Evolutionary conservation across 108 stramenopile species (phyloP), one percentile per base, ranked within the genome.

Genomic region (Nitzschia palea): DNA sequence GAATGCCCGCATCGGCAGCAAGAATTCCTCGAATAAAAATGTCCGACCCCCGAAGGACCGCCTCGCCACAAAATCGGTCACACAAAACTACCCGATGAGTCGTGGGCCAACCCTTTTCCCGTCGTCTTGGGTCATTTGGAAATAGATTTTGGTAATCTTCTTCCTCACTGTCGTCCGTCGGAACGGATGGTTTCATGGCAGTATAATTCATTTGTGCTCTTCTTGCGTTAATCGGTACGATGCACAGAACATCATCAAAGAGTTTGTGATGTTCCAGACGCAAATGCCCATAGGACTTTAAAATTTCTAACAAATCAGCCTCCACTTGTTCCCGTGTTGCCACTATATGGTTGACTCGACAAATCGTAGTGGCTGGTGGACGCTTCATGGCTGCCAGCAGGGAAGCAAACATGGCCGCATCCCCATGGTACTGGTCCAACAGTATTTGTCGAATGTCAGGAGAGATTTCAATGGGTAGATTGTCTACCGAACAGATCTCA

Each of bases 51-150:
- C 90, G 74, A 17, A 91, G 60, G 32, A 91, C 90, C 2, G 90
- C 90, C 50, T 91, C 90, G 18, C 76, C 90, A 62, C 90, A 91
- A 48, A 81, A 83, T 34, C 87, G 81, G 71, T 91, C 90, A 36
- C 76, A 70, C 37, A 90, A 43, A 8, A 90, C 60, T 3, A 44
- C 69, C 47, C 80, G 55, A 60, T 85, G 80, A n/a, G 67, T 72
- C 64, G 72, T 78, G 20, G 88, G 83, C 88, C 88, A 89, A 20
- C 88, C 88, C 22, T 70, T 52, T 40, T 69, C 52, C 15, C 54
- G 18, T 31, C 87, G 70, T 18, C 17, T 53, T 20, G 67, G 55
- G 70, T 70, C 65, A 62, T 37, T 37, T 0, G 62, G 42, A 60
- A 83, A 78, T 15, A 74, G 17, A 42, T 22, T 29, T 2, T 23